These are phyloP conservation scores for Rhizopogon sp. DNA, from an alignment of 768 basidiomycete genomes.

Conservation along the genomic window DNA sequence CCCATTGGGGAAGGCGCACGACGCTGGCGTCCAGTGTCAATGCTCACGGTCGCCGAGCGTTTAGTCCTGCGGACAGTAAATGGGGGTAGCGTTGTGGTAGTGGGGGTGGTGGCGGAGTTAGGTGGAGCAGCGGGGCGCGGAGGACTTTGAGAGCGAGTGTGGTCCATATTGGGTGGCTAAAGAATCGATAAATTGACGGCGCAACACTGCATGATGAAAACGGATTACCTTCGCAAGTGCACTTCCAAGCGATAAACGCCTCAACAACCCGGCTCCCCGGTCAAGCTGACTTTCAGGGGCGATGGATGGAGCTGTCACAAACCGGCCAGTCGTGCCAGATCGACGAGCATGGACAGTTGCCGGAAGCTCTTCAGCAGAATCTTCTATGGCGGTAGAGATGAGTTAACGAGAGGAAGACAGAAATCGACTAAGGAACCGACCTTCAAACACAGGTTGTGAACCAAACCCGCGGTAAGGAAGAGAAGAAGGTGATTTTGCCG, in stretches of 20 bases:
- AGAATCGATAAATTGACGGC: neutral
- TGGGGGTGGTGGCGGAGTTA: conserved; percentile 34
- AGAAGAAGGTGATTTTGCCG: conserved; percentile 41
- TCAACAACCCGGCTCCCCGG: conserved; percentile 65
- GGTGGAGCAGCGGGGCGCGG: conserved; percentile 41
- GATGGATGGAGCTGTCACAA: conserved; percentile 38
- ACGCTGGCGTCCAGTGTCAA: conserved; percentile 43
- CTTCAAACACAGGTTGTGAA: conserved; percentile 56
- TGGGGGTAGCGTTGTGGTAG: conserved; percentile 15
- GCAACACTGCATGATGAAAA: neutral
- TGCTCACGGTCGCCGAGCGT: conserved; percentile 54
- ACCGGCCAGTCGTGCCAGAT: conserved; percentile 53
- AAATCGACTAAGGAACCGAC: conserved; percentile 28
- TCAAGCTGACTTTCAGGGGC: conserved; percentile 48
- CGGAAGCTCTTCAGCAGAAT: conserved; percentile 36
- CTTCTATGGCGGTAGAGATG: conserved; percentile 25
- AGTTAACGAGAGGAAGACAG: neutral
- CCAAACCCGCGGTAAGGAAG: conserved; percentile 58
- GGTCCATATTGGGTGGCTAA: conserved; percentile 10
- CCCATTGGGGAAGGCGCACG: conserved; percentile 86
- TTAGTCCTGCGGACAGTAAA: conserved; percentile 32
- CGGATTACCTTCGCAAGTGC: conserved; percentile 52
- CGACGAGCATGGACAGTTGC: conserved; percentile 51
- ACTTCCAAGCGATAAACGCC: conserved; percentile 68
- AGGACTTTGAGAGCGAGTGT: conserved; percentile 27